phyloP scores from a whole-genome alignment of 2,329 filamentous ascomycete genomes.

The Apiospora malaysiana region DNA sequence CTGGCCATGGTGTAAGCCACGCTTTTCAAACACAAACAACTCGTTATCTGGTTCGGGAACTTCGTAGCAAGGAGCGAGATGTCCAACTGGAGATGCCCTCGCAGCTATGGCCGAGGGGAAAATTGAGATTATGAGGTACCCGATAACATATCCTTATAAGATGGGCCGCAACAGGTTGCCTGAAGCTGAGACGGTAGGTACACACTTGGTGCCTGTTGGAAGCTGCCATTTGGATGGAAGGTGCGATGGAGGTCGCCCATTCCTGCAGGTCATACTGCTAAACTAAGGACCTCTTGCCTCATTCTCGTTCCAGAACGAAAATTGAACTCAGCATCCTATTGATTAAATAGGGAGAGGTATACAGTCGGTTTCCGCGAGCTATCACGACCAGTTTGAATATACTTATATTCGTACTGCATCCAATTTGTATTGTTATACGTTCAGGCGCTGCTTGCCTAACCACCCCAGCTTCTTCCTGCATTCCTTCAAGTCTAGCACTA shows the following conservation, averaged over 20 bases:
- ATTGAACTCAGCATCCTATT: background rate
- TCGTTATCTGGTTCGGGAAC: background rate
- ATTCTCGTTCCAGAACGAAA: background rate
- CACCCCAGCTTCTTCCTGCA: background rate
- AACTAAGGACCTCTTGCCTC: background rate
- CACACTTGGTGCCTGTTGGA: background rate
- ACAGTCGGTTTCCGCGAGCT: background rate
- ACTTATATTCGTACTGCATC: background rate
- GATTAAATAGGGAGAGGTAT: background rate
- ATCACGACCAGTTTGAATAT: conserved; percentile 3
- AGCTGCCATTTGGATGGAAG: background rate
- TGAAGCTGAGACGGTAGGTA: background rate
- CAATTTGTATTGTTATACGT: background rate
- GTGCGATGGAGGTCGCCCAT: background rate
- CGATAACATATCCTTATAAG: background rate
- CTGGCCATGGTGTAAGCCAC: background rate
- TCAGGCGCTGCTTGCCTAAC: background rate
- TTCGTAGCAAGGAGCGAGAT: background rate
- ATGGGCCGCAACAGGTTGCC: background rate
- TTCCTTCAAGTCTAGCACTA: background rate
- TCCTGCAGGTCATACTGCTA: background rate
- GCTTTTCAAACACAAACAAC: background rate
- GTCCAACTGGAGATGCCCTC: background rate
- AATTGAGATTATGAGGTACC: background rate
- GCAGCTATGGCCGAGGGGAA: background rate